Base-by-base conservation (phyloP, 345 rosid species). In the Moricandia arvensis region DNA sequence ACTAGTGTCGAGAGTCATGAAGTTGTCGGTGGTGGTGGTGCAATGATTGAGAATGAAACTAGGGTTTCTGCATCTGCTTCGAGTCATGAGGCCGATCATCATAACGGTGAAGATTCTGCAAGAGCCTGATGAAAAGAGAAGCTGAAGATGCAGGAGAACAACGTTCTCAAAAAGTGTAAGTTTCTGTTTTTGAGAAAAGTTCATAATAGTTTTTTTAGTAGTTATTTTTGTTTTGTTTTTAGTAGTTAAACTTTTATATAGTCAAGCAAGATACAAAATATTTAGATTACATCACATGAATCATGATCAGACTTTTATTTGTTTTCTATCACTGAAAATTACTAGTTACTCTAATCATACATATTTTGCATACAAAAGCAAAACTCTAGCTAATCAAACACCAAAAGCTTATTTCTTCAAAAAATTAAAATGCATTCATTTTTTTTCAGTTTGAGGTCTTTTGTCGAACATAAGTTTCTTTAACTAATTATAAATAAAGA, bases 11-110 rank as follows among this genome's bases (percentile, higher is more conserved):
- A 77, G 76, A 77, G 24, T 81, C 66, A 27, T 27, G 70, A 67
- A 35, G 65, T 71, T 63, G 71, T 63, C 37, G 71, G 61, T 78
- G 74, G 57, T 47, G 53, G 53, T 33, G 71, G 75, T 35, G 75
- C 70, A 37, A 71, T 59, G 17, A 69, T 73, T 59, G 74, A 85
- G 64, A 74, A 67, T 69, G 75, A 74, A 10, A 76, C 79, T 53
- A 82, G 83, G 26, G 87, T 81, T 76, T 85, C 89, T 58, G 77
- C 83, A 5, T 69, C 87, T 72, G 85, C 91, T 68, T 87, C 89
- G 0, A 81, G 76, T n/a, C n/a, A n/a, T 54, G 91, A 86, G 71
- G 91, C 84, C 2, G 84, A 85, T 55, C 84, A 49, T 72, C 57
- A 81, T 21, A 82, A 71, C 6, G 85, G 83, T 37, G 86, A 86